Conservation (phyloP, 768 basidiomycete species). For the Rhodocollybia butyracea region DNA sequence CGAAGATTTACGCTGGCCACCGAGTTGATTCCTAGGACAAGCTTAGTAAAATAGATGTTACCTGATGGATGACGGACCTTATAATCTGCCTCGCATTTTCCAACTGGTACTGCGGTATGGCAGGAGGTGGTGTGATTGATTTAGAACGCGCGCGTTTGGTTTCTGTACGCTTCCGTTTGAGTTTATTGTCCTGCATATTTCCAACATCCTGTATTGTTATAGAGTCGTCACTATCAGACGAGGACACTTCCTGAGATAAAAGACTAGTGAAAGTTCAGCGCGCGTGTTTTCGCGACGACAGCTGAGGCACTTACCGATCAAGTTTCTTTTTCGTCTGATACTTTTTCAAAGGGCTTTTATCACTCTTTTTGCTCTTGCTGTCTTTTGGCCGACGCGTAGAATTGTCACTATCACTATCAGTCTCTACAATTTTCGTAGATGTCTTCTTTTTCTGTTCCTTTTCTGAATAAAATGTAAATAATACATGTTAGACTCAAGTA, state of each 20-base stretch:
- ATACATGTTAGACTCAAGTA: neutral
- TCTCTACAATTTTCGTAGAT: conserved; percentile 9
- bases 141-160: conserved; percentile 61
- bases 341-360: conserved; percentile 13
- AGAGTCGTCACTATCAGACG: conserved; percentile 46
- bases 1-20: conserved; percentile 39
- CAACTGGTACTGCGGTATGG: conserved; percentile 49
- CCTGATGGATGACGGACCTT: conserved; percentile 38
- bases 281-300: conserved; percentile 2
- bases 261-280: conserved; percentile 22
- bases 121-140: conserved; percentile 77
- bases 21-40: conserved; percentile 44
- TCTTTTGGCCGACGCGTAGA: conserved; percentile 23
- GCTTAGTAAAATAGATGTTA: neutral
- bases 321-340: conserved; percentile 35
- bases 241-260: conserved; percentile 32
- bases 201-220: conserved; percentile 42
- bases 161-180: conserved; percentile 31
- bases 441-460: conserved; percentile 10
- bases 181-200: conserved; percentile 22
- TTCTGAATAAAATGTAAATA: neutral
- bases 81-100: conserved; percentile 57
- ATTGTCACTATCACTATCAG: conserved; percentile 26
- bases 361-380: conserved; percentile 39
- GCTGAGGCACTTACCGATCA: conserved; percentile 34